Percentiles rank a stretch among this genome's conserved stretches.
phyloP scores from a whole-genome alignment of 2,329 filamentous ascomycete genomes.

The Penicillium sp. region DNA sequence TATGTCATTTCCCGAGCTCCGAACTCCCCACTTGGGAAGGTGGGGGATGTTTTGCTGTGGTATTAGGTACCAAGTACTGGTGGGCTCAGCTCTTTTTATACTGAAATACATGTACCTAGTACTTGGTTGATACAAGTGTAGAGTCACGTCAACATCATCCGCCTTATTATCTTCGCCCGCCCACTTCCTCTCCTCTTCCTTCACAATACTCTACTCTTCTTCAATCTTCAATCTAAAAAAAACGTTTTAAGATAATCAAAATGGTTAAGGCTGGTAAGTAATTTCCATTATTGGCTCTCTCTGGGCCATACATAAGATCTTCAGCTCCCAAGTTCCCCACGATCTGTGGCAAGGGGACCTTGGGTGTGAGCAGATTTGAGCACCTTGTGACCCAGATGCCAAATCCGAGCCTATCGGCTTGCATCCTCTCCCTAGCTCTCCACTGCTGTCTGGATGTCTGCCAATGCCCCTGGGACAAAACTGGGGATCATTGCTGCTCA shows the following conservation, averaged over 20 bases:
- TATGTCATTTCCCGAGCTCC: conserved; percentile 28
- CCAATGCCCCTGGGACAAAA: not conserved
- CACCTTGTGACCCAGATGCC: conserved; percentile 36
- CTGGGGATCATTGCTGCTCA: not conserved
- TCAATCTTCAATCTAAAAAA: conserved; percentile 23
- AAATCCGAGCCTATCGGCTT: conserved; percentile 32
- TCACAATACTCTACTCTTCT: conserved; percentile 9
- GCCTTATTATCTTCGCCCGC: conserved; percentile 25
- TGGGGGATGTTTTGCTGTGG: conserved; percentile 21
- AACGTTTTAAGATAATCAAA: conserved; percentile 62
- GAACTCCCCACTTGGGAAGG: conserved; percentile 25
- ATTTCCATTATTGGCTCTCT: conserved; percentile 20
- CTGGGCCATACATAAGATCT: conserved; percentile 14
- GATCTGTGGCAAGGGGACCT: conserved; percentile 35
- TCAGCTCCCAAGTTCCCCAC: conserved; percentile 22
- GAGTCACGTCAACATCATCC: conserved; percentile 30
- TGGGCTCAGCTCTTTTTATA: rapidly evolving
- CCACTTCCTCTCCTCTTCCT: conserved; percentile 19
- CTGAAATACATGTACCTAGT: conserved; percentile 13
- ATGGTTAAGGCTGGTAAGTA: conserved; percentile 97
- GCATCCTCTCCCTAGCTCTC: conserved; percentile 5
- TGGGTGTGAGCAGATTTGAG: conserved; percentile 47
- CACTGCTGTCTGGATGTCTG: conserved; percentile 4
- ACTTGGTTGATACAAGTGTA: conserved; percentile 3
- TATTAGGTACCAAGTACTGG: conserved; percentile 2